A percentile compares a stretch with the other conserved stretches of the same genome.
Evolutionary conservation across 805 yeast genomes (phyloP).

Genomic region (Monosporozyma unispora): DNA sequence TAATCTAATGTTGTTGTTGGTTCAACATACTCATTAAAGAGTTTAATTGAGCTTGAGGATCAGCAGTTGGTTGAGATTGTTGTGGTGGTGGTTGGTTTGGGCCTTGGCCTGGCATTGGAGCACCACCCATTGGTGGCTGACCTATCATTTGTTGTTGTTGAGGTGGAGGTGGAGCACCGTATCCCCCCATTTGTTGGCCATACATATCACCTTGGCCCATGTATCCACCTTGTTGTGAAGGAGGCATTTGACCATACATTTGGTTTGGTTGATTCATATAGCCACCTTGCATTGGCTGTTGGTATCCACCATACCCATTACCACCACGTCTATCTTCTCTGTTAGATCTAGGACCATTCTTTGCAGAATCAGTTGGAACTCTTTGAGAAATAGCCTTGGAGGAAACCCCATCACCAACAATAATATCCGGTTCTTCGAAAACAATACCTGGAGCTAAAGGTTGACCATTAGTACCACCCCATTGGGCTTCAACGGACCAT

Average conservation of each 20-base stretch:
- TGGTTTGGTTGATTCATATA: constrained; percentile 6
- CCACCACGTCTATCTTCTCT: constrained; percentile 36
- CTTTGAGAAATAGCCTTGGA: constrained; percentile 85
- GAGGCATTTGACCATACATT: constrained; percentile 17
- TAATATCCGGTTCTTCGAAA: constrained; percentile 96
- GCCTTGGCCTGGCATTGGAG: constrained; percentile 10
- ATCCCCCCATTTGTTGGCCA: constrained; percentile 4
- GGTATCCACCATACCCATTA: background rate
- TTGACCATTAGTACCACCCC: constrained; percentile 95
- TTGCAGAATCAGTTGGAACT: constrained; percentile 84
- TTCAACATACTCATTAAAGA: constrained; percentile 37
- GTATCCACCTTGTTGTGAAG: constrained; percentile 7
- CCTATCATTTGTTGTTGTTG: constrained; percentile 8
- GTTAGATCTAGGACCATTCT: constrained; percentile 78
- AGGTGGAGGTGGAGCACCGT: constrained; percentile 4
- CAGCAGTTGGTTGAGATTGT: constrained; percentile 21
- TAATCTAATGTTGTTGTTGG: constrained; percentile 30
- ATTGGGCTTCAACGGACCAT: constrained; percentile 85
- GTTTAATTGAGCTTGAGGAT: constrained; percentile 34
- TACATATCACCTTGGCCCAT: constrained; percentile 5
- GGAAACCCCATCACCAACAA: constrained; percentile 87
- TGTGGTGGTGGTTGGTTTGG: constrained; percentile 16
- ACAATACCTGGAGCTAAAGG: constrained; percentile 71
- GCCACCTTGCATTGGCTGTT: constrained; percentile 6
- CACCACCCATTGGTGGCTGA: constrained; percentile 6